Base-by-base conservation (phyloP, 139 green algal genomes). In the Tetraselmis chui region DNA sequence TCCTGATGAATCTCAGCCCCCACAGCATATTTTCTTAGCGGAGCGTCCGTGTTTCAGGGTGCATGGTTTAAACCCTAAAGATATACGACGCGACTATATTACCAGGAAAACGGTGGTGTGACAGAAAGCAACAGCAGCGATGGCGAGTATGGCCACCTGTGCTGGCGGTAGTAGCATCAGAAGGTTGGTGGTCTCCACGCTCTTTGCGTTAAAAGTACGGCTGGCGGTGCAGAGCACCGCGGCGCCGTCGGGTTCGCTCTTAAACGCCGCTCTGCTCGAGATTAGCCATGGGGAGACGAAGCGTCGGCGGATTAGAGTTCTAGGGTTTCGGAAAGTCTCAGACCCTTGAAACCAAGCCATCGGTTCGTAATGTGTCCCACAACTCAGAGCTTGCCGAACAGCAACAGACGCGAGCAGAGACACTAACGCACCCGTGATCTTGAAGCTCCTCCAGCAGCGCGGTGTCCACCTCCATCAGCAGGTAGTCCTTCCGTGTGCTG, bases 121-220 rank as follows among this genome's bases (percentile, higher is more conserved):
- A n/a, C n/a, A n/a, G n/a, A n/a, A n/a, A n/a, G n/a, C n/a, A n/a
- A n/a, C n/a, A n/a, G n/a, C n/a, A n/a, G n/a, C n/a, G n/a, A n/a
- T n/a, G n/a, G n/a, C n/a, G n/a, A n/a, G n/a, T n/a, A 18, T 67
- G 11, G 18, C 18, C 30, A 86, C 84, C 84, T 85, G 23, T 0
- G 82, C 58, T 1, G 84, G 84, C 25, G 79, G 82, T 30, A 92
- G 76, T 23, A 92, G 78, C 75, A 91, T 59, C 80, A 90, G 76
- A 11, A 80, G 79, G 82, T 92, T 92, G 26, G 85, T 90, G 2
- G 89, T 92, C 78, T 91, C 87, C 67, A 92, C 89, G 23, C 85
- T 78, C 79, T 92, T 92, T 27, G 91, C 31, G 0, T 83, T 84
- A 59, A 84, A 92, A 0, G 89, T 91, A 5, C 81, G 79, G 24